phyloP scores from a whole-genome alignment of 441 rosid species.

The Hura crepitans region DNA sequence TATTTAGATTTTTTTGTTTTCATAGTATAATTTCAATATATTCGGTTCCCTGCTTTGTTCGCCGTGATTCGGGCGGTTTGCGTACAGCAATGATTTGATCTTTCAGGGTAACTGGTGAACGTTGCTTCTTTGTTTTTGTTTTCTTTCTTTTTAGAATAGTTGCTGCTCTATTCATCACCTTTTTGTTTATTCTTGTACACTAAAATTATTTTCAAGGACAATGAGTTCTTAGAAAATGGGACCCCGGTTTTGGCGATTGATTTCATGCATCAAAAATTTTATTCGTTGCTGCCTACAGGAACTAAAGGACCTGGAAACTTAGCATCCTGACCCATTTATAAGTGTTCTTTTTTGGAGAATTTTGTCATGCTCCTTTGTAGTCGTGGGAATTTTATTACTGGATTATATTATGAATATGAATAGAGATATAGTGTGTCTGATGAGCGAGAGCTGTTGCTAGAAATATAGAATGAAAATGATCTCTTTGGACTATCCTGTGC shows the following conservation, averaged over 20 bases:
- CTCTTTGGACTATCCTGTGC: not conserved
- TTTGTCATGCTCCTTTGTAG: not conserved
- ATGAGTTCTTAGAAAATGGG: not conserved
- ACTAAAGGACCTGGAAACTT: not conserved
- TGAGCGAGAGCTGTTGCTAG: not conserved
- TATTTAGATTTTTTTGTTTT: not conserved
- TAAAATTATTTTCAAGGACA: not conserved
- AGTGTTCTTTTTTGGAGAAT: not conserved
- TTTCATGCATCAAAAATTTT: not conserved
- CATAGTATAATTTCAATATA: not conserved
- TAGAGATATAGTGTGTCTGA: not conserved
- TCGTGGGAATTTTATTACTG: not conserved
- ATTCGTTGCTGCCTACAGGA: not conserved
- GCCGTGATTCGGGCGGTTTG: not conserved
- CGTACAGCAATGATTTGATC: not conserved
- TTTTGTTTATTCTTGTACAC: not conserved
- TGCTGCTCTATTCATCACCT: not conserved
- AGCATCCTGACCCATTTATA: not conserved
- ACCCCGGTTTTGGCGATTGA: not conserved
- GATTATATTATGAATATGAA: not conserved
- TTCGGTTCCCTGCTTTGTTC: constrained; percentile 1
- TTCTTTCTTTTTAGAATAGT: not conserved
- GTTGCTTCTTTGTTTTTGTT: not conserved
- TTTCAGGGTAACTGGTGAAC: not conserved
- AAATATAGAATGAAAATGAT: not conserved